phyloP scores from a whole-genome alignment of 371 early-diverging fungal genomes.

The Sporodiniella umbellata region DNA sequence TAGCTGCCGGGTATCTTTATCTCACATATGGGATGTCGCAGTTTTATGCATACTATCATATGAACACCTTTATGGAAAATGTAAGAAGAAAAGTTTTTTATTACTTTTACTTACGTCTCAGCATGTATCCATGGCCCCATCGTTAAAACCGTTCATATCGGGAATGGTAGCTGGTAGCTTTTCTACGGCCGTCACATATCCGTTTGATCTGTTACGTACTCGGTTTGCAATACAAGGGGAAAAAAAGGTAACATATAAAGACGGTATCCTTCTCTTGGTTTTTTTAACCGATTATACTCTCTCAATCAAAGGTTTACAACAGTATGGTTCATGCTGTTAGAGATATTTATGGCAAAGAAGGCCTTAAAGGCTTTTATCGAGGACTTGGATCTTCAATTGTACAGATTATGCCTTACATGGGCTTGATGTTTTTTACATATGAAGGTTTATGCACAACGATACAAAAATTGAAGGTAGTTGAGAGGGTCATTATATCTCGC shows the following conservation, averaged over 20 bases:
- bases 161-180: slow-evolving; percentile 71
- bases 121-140: slow-evolving; percentile 14
- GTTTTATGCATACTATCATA: slow-evolving; percentile 71
- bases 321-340: slow-evolving; percentile 56
- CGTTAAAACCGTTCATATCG: slow-evolving; percentile 51
- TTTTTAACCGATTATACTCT: not conserved
- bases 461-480: slow-evolving; percentile 25
- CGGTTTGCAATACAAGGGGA: slow-evolving; percentile 80
- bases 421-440: slow-evolving; percentile 73
- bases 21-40: slow-evolving; percentile 86
- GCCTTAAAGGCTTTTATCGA: slow-evolving; percentile 78
- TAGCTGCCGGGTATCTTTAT: slow-evolving; percentile 89
- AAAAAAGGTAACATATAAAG: slow-evolving; percentile 31
- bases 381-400: slow-evolving; percentile 76
- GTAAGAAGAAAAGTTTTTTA: slow-evolving; percentile 15
- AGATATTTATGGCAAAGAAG: slow-evolving; percentile 67
- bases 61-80: slow-evolving; percentile 29
- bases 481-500: not conserved
- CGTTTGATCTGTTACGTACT: slow-evolving; percentile 88
- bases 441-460: slow-evolving; percentile 46
- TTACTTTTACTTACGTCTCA: not conserved
- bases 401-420: slow-evolving; percentile 92
- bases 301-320: slow-evolving; percentile 44
- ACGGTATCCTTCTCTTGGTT: not conserved
- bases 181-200: slow-evolving; percentile 82